Conservation (phyloP, 2,329 filamentous ascomycete species). For the Kalaharituber pfeilii region DNA sequence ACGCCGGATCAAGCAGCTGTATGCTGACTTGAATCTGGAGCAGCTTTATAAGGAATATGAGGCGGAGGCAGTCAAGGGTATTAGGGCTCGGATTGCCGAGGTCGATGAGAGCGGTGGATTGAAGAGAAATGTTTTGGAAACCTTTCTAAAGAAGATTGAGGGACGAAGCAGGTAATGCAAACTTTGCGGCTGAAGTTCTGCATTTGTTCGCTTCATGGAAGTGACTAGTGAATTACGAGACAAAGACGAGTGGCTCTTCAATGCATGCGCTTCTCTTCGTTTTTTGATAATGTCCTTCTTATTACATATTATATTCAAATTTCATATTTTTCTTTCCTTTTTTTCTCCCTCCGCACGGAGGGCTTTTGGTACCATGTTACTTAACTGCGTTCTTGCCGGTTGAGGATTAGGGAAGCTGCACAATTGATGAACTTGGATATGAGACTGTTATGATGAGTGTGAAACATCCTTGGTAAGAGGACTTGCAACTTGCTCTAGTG, state of each 20-base stretch:
- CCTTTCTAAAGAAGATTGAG: constrained; percentile 92
- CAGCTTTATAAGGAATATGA: constrained; percentile 75
- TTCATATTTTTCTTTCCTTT: background rate
- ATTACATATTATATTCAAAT: no score
- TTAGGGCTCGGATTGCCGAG: constrained; percentile 54
- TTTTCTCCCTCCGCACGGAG: no score
- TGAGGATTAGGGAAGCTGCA: background rate
- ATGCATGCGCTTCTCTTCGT: background rate
- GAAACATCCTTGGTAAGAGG: no score
- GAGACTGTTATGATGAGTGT: no score
- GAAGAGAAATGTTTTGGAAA: constrained; percentile 77
- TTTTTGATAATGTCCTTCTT: background rate
- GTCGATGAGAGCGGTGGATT: constrained; percentile 76
- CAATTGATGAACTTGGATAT: background rate
- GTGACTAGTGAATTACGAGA: no score
- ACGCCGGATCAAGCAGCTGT: constrained; percentile 73
- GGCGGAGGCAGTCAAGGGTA: constrained; percentile 64
- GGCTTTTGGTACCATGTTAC: no score
- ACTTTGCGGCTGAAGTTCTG: no score
- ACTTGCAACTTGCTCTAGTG: no score
- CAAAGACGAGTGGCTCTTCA: no score
- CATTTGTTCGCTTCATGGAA: no score
- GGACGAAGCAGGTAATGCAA: constrained; percentile 88
- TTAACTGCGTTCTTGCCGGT: no score
- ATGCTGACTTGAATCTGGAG: constrained; percentile 68